Conservation (phyloP, 2,329 filamentous ascomycete species). For the Trichoderma simmonsii region DNA sequence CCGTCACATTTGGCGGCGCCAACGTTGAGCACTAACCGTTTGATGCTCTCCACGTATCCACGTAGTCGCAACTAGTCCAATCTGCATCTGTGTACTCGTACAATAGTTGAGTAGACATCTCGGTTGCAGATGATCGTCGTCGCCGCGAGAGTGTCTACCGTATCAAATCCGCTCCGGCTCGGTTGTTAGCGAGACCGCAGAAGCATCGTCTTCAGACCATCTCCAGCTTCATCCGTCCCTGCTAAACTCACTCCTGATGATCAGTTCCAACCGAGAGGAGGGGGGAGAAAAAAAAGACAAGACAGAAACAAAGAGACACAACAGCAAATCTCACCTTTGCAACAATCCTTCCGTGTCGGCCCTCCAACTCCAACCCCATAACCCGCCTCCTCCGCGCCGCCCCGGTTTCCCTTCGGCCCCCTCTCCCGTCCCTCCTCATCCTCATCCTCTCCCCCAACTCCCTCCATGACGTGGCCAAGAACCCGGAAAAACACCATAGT, state of each 20-base stretch:
- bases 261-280: not conserved
- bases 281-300: not conserved
- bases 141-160: not conserved
- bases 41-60: not conserved
- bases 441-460: not conserved
- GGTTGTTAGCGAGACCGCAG: not conserved
- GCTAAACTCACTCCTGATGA: not conserved
- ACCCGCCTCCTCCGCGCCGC: not conserved
- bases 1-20: conserved; percentile 7
- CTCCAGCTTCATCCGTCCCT: not conserved
- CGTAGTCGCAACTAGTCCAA: not conserved
- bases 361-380: not conserved
- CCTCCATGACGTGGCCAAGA: not conserved
- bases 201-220: not conserved
- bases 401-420: not conserved
- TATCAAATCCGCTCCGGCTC: not conserved
- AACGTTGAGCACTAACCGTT: not conserved
- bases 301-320: not conserved
- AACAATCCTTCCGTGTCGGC: not conserved
- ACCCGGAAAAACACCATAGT: not conserved
- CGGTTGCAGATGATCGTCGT: not conserved
- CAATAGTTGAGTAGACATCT: not conserved
- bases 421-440: not conserved
- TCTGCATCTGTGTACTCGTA: not conserved
- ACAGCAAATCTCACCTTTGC: not conserved